Percentiles rank a stretch among this genome's conserved stretches.
Evolutionary conservation across 306 rosid genomes (phyloP).

Genomic region (Acacia melanoxylon): DNA sequence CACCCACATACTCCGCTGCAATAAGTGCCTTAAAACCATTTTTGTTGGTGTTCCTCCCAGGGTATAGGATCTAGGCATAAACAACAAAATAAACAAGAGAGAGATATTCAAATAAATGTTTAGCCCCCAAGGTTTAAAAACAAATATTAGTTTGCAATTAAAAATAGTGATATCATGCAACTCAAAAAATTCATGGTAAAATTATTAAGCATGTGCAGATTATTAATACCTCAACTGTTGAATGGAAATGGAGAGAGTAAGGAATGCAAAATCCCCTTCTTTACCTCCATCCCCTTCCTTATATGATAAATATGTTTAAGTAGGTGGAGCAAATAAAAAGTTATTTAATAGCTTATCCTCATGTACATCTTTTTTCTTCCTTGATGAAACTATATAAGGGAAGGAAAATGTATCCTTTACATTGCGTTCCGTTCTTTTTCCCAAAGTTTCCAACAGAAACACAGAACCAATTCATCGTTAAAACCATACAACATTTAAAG

Average conservation of each 20-base stretch:
- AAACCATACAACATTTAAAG: background rate
- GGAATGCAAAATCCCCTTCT: background rate
- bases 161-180: background rate
- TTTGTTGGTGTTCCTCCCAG: conserved; percentile 43
- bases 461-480: background rate
- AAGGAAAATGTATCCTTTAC: background rate
- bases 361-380: background rate
- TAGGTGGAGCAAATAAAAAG: background rate
- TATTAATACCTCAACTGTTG: background rate
- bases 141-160: background rate
- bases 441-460: background rate
- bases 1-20: conserved; percentile 60
- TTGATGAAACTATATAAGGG: background rate
- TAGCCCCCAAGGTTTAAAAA: background rate
- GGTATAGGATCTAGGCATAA: conserved; percentile 54
- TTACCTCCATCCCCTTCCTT: background rate
- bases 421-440: background rate
- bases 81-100: background rate
- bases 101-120: background rate
- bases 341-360: background rate
- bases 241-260: background rate
- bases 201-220: background rate
- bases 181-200: background rate
- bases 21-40: conserved; percentile 66
- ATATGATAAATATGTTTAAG: background rate